phyloP scores from a whole-genome alignment of 75 land plant species.

The Larix kaempferi region DNA sequence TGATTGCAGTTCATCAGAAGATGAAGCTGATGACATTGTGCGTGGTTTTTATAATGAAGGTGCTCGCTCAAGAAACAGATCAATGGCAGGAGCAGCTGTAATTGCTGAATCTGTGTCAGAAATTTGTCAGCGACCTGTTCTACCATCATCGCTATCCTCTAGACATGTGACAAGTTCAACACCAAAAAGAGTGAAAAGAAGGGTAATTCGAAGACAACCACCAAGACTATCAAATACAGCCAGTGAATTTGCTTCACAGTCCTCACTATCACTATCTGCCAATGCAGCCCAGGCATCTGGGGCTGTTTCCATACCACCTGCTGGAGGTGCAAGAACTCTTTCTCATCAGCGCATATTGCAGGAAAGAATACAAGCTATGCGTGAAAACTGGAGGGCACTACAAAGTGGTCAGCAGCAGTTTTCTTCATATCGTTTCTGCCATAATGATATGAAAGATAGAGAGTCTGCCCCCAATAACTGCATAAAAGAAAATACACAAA shows the following conservation, averaged over 20 bases:
- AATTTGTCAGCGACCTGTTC: background rate
- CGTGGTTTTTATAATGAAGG: background rate
- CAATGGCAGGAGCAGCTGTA: background rate
- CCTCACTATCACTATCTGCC: background rate
- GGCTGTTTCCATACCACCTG: background rate
- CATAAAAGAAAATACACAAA: background rate
- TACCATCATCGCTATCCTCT: background rate
- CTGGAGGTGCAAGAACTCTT: conserved; percentile 47
- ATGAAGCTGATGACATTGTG: conserved; percentile 8
- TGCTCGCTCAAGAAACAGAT: background rate
- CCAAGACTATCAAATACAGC: conserved; percentile 24
- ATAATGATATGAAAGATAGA: background rate
- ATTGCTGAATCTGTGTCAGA: conserved; percentile 1
- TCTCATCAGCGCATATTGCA: conserved; percentile 42
- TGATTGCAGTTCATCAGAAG: conserved; percentile 8
- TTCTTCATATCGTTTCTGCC: conserved; percentile 14
- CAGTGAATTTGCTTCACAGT: background rate
- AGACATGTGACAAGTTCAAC: conserved; percentile 4
- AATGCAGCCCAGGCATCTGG: background rate
- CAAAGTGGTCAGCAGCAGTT: conserved; percentile 50
- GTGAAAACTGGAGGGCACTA: conserved; percentile 71
- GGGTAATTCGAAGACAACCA: background rate
- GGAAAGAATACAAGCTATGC: conserved; percentile 43
- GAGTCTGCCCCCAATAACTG: background rate
- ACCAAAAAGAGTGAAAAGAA: background rate